A percentile compares a stretch with the other conserved stretches of the same genome.
Evolutionary conservation across 345 rosid genomes (phyloP).

Genomic region (Citropsis articulata): DNA sequence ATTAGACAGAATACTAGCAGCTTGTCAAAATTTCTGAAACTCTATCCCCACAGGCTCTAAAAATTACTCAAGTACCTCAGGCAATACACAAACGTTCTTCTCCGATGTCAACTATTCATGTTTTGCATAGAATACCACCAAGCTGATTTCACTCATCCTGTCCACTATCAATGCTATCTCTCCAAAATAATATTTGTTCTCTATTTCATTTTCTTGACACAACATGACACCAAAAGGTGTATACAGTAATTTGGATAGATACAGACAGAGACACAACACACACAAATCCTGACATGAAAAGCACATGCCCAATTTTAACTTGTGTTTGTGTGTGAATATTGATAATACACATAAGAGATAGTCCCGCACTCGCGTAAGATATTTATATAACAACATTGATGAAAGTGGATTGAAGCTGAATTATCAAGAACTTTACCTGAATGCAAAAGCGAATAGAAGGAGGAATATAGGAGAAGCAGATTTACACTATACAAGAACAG

Average conservation of each 20-base stretch:
- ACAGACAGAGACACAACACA: neutral
- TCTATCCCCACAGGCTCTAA: neutral
- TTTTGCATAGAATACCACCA: neutral
- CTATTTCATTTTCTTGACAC: neutral
- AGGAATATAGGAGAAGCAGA: conserved; percentile 98
- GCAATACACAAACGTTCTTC: neutral
- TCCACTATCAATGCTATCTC: neutral
- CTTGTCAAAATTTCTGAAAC: neutral
- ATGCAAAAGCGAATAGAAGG: conserved; percentile 95
- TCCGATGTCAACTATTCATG: neutral
- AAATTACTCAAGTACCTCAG: neutral
- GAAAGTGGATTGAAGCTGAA: neutral
- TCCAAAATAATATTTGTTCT: neutral
- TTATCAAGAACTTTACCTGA: conserved; percentile 61
- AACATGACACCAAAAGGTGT: neutral
- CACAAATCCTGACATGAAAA: neutral
- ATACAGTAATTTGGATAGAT: neutral
- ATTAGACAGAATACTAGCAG: neutral
- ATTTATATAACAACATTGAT: neutral
- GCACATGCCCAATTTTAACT: neutral
- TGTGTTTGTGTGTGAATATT: neutral
- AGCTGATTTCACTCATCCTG: neutral
- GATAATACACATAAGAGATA: neutral
- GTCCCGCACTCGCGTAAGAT: neutral
- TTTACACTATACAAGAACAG: conserved; percentile 72